These are phyloP conservation scores for Mortierella sp. DNA, from an alignment of 371 early-diverging fungal species.

Conservation along the genomic window DNA sequence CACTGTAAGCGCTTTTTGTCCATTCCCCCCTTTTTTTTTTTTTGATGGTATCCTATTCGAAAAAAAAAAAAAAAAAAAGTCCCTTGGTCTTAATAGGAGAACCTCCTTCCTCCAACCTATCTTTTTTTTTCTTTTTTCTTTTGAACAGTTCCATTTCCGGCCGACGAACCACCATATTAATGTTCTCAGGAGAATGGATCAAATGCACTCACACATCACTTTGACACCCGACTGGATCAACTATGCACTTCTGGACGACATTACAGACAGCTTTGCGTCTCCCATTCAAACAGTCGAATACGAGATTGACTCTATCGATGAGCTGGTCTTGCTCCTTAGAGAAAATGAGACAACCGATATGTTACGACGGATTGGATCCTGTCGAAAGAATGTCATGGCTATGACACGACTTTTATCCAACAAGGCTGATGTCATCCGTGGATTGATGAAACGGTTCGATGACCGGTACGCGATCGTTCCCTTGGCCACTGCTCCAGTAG, in stretches of 20 bases:
- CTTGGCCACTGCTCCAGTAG: no score
- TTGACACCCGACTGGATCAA: slow-evolving; percentile 78
- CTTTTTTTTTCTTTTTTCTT: not conserved
- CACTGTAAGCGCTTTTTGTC: slow-evolving; percentile 57
- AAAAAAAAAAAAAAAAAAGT: not conserved
- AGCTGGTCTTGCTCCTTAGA: slow-evolving; percentile 88
- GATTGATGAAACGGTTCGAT: slow-evolving; percentile 74
- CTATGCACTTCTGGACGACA: slow-evolving; percentile 83
- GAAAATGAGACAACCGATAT: slow-evolving; percentile 90
- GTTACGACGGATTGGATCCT: slow-evolving; percentile 85
- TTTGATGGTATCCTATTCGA: not conserved
- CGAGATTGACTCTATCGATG: slow-evolving; percentile 89
- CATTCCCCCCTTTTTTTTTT: not conserved
- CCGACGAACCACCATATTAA: slow-evolving; percentile 75
- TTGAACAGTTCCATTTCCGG: slow-evolving; percentile 71
- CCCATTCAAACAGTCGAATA: slow-evolving; percentile 78
- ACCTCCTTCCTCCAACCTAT: not conserved
- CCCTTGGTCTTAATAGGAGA: not conserved
- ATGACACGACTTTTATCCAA: slow-evolving; percentile 72
- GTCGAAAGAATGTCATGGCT: slow-evolving; percentile 77
- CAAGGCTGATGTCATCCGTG: slow-evolving; percentile 83
- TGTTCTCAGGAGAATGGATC: slow-evolving; percentile 78
- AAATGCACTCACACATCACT: slow-evolving; percentile 25
- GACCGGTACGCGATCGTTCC: slow-evolving; percentile 31
- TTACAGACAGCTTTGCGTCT: slow-evolving; percentile 85